Percentiles rank a stretch among this genome's conserved stretches.
phyloP scores from a whole-genome alignment of 805 yeast species.

The Saccharomycopsis oosterbeekiorum region DNA sequence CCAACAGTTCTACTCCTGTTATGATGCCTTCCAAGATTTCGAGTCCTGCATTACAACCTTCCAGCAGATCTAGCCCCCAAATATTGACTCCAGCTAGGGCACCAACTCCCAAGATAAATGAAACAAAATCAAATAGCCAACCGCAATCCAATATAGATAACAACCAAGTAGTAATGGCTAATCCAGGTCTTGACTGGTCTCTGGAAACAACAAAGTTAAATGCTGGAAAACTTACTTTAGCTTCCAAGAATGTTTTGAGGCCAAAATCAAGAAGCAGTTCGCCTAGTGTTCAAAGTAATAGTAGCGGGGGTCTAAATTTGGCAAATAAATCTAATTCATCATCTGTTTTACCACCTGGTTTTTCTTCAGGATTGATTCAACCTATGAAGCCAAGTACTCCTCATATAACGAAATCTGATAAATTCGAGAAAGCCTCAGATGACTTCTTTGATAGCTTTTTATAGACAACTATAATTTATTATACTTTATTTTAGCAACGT shows the following conservation, averaged over 20 bases:
- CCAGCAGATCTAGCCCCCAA: background rate
- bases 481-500: background rate
- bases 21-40: background rate
- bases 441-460: conserved; percentile 17
- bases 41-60: background rate
- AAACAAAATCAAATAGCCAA: background rate
- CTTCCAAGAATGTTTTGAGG: conserved; percentile 2
- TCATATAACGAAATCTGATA: background rate
- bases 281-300: background rate
- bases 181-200: conserved; percentile 21
- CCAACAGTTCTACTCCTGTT: background rate
- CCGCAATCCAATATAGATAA: background rate
- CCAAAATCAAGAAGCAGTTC: background rate
- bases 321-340: conserved; percentile 5
- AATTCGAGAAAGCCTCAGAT: conserved; percentile 7
- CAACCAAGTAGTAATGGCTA: background rate
- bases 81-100: background rate
- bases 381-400: conserved; percentile 22
- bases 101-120: background rate
- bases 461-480: background rate
- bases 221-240: conserved; percentile 14
- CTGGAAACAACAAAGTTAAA: conserved; percentile 17
- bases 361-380: conserved; percentile 29
- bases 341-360: conserved; percentile 32
- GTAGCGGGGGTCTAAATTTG: background rate